Conservation (phyloP, 2,329 filamentous ascomycete species). For the Fusarium poae region DNA sequence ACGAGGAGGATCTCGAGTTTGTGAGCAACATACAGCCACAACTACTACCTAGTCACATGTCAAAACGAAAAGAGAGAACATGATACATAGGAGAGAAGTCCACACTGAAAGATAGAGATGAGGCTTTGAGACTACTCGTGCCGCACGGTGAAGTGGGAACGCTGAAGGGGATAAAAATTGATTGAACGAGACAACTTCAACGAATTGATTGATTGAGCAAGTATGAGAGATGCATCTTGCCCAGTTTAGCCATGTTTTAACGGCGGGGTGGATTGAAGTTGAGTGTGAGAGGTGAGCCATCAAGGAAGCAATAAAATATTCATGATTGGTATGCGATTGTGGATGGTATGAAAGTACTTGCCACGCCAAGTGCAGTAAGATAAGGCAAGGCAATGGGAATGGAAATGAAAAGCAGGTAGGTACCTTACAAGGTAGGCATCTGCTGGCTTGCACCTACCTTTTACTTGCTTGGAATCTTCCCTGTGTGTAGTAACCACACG, state of each 20-base stretch:
- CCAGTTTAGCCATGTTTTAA: background rate
- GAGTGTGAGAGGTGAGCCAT: slow-evolving; percentile 21
- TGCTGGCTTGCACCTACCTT: background rate
- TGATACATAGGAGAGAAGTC: slow-evolving; percentile 11
- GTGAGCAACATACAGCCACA: slow-evolving; percentile 25
- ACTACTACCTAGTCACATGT: slow-evolving; percentile 9
- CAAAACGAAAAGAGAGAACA: slow-evolving; percentile 30
- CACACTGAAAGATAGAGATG: slow-evolving; percentile 17
- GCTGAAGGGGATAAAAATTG: slow-evolving; percentile 13
- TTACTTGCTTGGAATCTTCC: slow-evolving; percentile 2
- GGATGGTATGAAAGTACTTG: background rate
- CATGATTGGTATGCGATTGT: slow-evolving; percentile 16
- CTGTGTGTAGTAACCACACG: background rate
- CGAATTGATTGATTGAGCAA: slow-evolving; percentile 1
- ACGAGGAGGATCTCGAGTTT: slow-evolving; percentile 8
- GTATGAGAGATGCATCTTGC: background rate
- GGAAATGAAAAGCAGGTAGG: slow-evolving; percentile 7
- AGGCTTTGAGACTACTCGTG: slow-evolving; percentile 29
- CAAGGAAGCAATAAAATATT: slow-evolving; percentile 12
- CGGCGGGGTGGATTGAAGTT: background rate
- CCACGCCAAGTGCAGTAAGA: background rate
- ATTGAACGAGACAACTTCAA: slow-evolving; percentile 9
- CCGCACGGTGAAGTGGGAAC: slow-evolving; percentile 29
- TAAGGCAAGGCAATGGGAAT: background rate
- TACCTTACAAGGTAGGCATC: slow-evolving; percentile 9